Evolutionary conservation across 305 asterid genomes (phyloP), one percentile per base, ranked within the genome.

Genomic region (Fraxinus dipetala): DNA sequence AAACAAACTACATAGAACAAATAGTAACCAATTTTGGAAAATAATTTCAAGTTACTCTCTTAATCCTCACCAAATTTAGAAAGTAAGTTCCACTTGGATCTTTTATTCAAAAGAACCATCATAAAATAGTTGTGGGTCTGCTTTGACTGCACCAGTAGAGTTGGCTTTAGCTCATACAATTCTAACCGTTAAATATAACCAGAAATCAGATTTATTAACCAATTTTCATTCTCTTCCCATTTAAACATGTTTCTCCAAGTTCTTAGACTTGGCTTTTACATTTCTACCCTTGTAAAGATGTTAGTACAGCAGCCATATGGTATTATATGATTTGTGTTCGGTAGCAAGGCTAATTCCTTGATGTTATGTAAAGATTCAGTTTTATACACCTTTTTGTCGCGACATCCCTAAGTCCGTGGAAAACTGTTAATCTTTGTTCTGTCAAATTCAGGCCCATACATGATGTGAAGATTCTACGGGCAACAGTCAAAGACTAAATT

Each of bases 391-490:
- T 56, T 56, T 38, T 32, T 73, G 69, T 34, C 2, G 2, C 61
- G 36, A 40, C 75, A 63, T 69, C 79, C 43, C 61, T 7, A 24
- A 38, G 35, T 2, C 9, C 34, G 75, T 48, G 31, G 20, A 79
- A 63, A 72, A 56, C 67, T 56, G 43, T 43, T 80, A 59, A 78
- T 81, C 35, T 48, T 16, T 85, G 56, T 82, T 43, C 28, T 79
- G 75, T 84, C 45, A 40, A 56, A 9, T 85, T 86, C 97, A 95
- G 99, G 86, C 99, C 99, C 80, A 79, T 92, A 63, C 98, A 93
- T 82, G 99, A 94, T 70, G 99, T 96, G 85, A 96, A 86, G 95
- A 93, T 96, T 82, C 92, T 96, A 45, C 89, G 98, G 77, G 89
- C 97, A 5, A 72, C 80, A 2, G 92, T 94, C 69, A 87, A 84